Evolutionary conservation across 805 yeast species (phyloP).

Genomic region (Schwanniomyces pseudopolymorphus): DNA sequence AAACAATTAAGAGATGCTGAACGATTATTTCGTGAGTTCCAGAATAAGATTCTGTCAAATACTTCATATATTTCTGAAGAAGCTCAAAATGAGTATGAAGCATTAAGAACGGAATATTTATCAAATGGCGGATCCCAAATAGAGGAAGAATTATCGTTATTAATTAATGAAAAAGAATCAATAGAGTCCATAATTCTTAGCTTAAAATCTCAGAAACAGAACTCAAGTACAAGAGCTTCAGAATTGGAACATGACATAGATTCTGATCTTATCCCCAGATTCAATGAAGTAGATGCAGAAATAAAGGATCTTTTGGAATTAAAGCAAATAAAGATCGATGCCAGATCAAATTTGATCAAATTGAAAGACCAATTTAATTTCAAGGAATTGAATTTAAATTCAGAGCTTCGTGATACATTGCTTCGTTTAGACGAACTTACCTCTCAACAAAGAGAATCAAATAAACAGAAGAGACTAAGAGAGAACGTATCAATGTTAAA

Average conservation of each 20-base stretch:
- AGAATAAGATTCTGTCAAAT: slow-evolving; percentile 17
- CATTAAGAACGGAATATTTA: slow-evolving; percentile 55
- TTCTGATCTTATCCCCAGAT: slow-evolving; percentile 37
- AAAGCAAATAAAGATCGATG: slow-evolving; percentile 24
- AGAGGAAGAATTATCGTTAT: slow-evolving; percentile 48
- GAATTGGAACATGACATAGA: slow-evolving; percentile 36
- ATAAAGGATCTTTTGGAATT: slow-evolving; percentile 29
- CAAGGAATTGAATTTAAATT: slow-evolving; percentile 61
- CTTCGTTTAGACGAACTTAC: slow-evolving; percentile 66
- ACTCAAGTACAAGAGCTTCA: slow-evolving; percentile 37
- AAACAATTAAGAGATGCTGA: slow-evolving; percentile 48
- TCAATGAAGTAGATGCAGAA: slow-evolving; percentile 26
- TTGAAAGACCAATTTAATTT: slow-evolving; percentile 35
- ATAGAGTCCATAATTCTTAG: slow-evolving; percentile 25
- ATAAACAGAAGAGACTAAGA: slow-evolving; percentile 63
- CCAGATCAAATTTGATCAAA: slow-evolving; percentile 27
- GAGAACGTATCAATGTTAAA: slow-evolving; percentile 72
- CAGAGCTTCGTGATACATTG: slow-evolving; percentile 60
- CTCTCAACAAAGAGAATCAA: slow-evolving; percentile 74
- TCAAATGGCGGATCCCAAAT: slow-evolving; percentile 55
- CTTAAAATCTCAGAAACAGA: slow-evolving; percentile 29
- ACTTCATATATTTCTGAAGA: slow-evolving; percentile 42
- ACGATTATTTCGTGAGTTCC: slow-evolving; percentile 29
- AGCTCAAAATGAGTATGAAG: slow-evolving; percentile 57
- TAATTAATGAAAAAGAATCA: slow-evolving; percentile 46